Percentiles rank a stretch among this genome's conserved stretches.
These are phyloP conservation scores for Aspergillus fumigatus DNA, from an alignment of 2,329 filamentous ascomycete genomes.

Conservation along the genomic window DNA sequence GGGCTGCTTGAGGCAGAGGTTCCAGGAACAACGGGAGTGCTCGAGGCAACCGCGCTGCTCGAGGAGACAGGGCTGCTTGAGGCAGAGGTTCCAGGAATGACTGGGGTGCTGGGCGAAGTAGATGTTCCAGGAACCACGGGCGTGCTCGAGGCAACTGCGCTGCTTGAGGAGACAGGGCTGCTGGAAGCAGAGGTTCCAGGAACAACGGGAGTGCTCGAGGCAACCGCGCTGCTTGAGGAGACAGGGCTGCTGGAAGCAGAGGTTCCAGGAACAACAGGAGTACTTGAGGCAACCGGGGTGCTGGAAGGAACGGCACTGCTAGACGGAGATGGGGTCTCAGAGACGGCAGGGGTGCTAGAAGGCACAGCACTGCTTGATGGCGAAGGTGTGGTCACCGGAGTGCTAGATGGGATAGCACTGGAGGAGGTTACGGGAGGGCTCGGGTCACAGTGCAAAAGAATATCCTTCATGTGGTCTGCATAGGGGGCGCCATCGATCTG, in stretches of 20 bases:
- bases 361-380: background rate
- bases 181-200: too few species aligned
- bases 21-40: background rate
- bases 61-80: background rate
- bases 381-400: constrained; percentile 1
- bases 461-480: constrained; percentile 46
- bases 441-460: constrained; percentile 29
- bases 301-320: constrained; percentile 5
- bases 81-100: background rate
- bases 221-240: too few species aligned
- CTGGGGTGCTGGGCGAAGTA: background rate
- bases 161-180: too few species aligned
- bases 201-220: too few species aligned
- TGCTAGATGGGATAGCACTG: constrained; percentile 9
- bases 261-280: too few species aligned
- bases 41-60: constrained; percentile 5
- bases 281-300: background rate
- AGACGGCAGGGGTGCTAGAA: background rate
- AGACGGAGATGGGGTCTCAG: background rate
- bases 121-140: background rate
- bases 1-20: background rate
- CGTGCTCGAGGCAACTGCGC: constrained; percentile 6
- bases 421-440: constrained; percentile 16
- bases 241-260: too few species aligned
- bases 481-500: constrained; percentile 42